Evolutionary conservation across 495 filamentous ascomycete genomes (phyloP), one percentile per base, ranked within the genome.

Genomic region (Pseudotulostoma volvatum): DNA sequence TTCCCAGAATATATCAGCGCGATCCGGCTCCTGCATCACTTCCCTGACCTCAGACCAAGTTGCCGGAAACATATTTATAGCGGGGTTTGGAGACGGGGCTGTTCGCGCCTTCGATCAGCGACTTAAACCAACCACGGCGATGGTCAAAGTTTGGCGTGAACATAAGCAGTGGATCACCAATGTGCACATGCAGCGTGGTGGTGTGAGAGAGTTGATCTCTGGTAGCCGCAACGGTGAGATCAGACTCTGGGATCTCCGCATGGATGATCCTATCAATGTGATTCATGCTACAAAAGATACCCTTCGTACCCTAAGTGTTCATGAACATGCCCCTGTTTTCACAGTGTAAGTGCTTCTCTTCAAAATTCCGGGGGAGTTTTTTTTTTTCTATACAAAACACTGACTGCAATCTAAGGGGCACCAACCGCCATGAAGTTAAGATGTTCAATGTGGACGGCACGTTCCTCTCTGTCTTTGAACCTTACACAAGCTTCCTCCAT

Each of bases 291-390:
- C 81, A n/a, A 77, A 66, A 34, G 77, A 84, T 44, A 81, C 79
- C 9, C 65, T 93, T 45, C 67, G 84, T 44, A 88, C 82, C 14
- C 69, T 94, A 43, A 87, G 82, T 52, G 84, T 90, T 17, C 90
- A 99, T 59, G 90, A 99, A 55, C 92, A 96, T 60, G 75, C 93
- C 33, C 90, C 90, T 19, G 87, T 99, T 4, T 93, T 96, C 66
- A 84, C 84, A 50, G 76, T 87, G 85, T 93, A 82, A 61, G 81
- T 76, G 18, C 23, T 34, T 4, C 32, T 34, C 33, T 18, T 18
- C 7, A 13, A 15, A n/a, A n/a, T n/a, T n/a, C n/a, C n/a, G n/a
- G n/a, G n/a, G n/a, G n/a, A n/a, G n/a, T 17, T n/a, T 47, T 19
- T 18, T 32, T 16, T 37, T 28, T 33, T 30, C 4, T 38, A 17